Evolutionary conservation across 306 rosid genomes (phyloP).

Genomic region (Cucumis sativus): DNA sequence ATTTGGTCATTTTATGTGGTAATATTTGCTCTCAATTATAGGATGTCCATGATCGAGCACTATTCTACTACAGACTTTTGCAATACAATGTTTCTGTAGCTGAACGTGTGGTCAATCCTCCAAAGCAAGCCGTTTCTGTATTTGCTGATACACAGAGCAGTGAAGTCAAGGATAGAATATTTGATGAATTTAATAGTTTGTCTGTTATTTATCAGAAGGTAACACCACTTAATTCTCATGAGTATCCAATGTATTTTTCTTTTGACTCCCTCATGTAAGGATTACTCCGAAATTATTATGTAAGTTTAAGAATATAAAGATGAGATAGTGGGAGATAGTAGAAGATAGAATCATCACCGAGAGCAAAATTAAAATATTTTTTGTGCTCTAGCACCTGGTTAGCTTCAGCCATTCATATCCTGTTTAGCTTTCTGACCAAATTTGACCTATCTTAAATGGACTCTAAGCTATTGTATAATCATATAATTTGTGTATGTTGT

Average conservation of each 20-base stretch:
- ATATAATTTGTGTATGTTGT: constrained; percentile 4
- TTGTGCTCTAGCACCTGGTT: neutral
- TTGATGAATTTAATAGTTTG: constrained; percentile 91
- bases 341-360: neutral
- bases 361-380: neutral
- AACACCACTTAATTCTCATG: constrained; percentile 12
- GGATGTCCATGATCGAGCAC: constrained; percentile 97
- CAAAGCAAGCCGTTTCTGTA: constrained; percentile 99
- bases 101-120: constrained; percentile 86
- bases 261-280: neutral
- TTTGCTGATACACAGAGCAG: constrained; percentile 98
- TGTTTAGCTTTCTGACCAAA: neutral
- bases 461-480: neutral
- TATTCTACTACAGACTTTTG: constrained; percentile 95
- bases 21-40: constrained; percentile 41
- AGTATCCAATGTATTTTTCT: neutral
- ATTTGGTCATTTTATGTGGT: neutral
- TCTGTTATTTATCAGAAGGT: constrained; percentile 95
- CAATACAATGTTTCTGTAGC: constrained; percentile 64
- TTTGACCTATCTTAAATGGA: neutral
- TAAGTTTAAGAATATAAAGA: neutral
- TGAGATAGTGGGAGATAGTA: neutral
- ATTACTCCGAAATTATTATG: neutral
- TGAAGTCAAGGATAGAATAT: constrained; percentile 94
- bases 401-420: neutral